Base-by-base conservation (phyloP, 257 asterid species). In the Solanum chiquidenum region DNA sequence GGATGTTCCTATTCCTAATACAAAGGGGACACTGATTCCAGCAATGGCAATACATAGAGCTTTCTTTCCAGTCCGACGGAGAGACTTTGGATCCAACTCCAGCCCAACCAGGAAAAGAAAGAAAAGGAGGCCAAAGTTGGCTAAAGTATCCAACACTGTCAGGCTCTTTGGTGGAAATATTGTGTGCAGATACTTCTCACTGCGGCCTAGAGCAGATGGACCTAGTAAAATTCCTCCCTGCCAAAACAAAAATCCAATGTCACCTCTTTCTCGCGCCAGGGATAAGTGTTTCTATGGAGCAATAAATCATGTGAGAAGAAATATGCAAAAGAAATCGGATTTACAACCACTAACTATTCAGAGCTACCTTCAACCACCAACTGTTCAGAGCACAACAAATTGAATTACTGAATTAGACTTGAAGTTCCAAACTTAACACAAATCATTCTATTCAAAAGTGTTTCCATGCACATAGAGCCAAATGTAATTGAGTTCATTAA, bases 211-310 rank as follows among this genome's bases (percentile, higher is more conserved):
- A 87, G 95, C 94, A 6, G 96, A 93, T 3, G 96, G 95, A 85
- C 96, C 96, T 29, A 93, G 96, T 66, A 93, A 87, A 87, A 93
- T 71, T 38, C 96, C 96, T 84, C 96, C 96, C 96, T 93, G 89
- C 52, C 64, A 86, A 87, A 89, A 83, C 18, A 73, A 60, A 62
- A 13, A 44, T 79, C 38, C 64, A 79, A 77, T 16, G 84, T 79
- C 84, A 79, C 7, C 84, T 79, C 38, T 46, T 49, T 31, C 16
- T 79, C 12, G 38, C 66, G 33, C 37, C 25, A 42, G 64, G 33
- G n/a, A 38, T 14, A n/a, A n/a, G 64, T n/a, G 23, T 13, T 76
- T 38, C 64, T 5, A 38, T 37, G 79, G 38, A 38, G 37, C 84
- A 44, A 46, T 27, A 27, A 79, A 79, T 44, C 25, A 79, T 79